Evolutionary conservation across 2,329 filamentous ascomycete genomes (phyloP), one percentile per base, ranked within the genome.

Genomic region (Trichophyton schoenleinii): DNA sequence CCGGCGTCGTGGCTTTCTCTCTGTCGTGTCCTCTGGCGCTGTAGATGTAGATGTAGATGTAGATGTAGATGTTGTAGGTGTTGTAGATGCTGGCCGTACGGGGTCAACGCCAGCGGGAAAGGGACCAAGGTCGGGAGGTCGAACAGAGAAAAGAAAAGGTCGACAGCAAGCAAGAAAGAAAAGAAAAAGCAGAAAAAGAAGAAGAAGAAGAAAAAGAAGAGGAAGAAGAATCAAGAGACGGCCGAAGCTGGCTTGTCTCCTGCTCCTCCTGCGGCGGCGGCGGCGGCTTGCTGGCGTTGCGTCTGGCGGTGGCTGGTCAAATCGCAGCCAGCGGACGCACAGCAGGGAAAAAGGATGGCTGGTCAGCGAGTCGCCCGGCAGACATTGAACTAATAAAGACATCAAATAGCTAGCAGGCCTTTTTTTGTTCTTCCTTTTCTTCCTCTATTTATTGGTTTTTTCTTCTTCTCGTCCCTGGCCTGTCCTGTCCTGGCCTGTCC

Each of bases 231-330:
- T 20, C 9, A 44, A 53, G 38, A 48, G 11, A 49, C 28, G 20
- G 22, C 2, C 13, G 41, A 44, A n/a, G 41, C 41, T 18, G 34
- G 34, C 8, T 6, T n/a, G 41, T 44, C 41, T 44, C 15, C 41
- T 44, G 1, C 18, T 11, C 38, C 13, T 9, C 38, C 13, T 11
- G 15, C 11, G 38, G n/a, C n/a, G n/a, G 13, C 15, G 15, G n/a
- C 13, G 41, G 11, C 13, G 52, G 44, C 42, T 41, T 22, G 42
- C 31, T 22, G 18, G 22, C 20, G 22, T 3, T 53, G 11, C 13
- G 4, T 34, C 22, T 38, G 58, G 60, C 34, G 59, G 62, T 63
- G 62, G 62, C 62, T 63, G 62, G 62, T 63, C 62, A 31, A 63
- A 61, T 63, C 42, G 60, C 34, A 55, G 48, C 31, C 41, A 4